Evolutionary conservation across 768 basidiomycete genomes (phyloP).

Genomic region (Pholiota molesta): DNA sequence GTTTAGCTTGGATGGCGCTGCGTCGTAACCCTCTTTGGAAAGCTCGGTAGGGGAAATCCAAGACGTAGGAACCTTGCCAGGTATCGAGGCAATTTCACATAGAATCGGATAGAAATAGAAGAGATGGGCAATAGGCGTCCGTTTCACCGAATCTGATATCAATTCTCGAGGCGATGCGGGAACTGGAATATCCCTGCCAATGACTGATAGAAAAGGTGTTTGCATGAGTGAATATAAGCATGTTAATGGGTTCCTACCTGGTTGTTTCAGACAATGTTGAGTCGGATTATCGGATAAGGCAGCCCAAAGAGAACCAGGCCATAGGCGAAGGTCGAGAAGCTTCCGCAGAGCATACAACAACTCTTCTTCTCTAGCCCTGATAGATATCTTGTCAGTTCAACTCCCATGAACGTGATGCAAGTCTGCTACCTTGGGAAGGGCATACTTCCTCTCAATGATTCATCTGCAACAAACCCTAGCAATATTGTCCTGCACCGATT

Average conservation of each 20-base stretch:
- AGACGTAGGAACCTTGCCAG: slow-evolving; percentile 65
- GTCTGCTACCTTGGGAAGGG: slow-evolving; percentile 95
- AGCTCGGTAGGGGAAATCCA: slow-evolving; percentile 48
- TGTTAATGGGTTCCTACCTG: slow-evolving; percentile 41
- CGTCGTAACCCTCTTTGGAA: background rate
- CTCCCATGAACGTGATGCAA: too few species aligned
- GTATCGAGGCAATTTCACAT: slow-evolving; percentile 77
- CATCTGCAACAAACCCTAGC: slow-evolving; percentile 80
- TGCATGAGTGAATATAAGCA: background rate
- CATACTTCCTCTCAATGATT: slow-evolving; percentile 78
- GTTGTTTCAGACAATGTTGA: slow-evolving; percentile 53
- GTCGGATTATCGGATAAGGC: slow-evolving; percentile 70
- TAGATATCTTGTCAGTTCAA: background rate
- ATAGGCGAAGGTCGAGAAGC: slow-evolving; percentile 71
- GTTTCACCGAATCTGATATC: slow-evolving; percentile 71
- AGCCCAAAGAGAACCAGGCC: slow-evolving; percentile 78
- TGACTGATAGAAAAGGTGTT: slow-evolving; percentile 12
- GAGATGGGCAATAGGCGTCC: slow-evolving; percentile 80
- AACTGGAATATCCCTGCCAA: slow-evolving; percentile 37
- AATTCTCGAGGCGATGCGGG: slow-evolving; percentile 53
- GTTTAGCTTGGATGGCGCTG: background rate
- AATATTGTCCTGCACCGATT: slow-evolving; percentile 74
- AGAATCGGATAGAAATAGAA: slow-evolving; percentile 86
- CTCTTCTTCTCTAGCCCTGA: slow-evolving; percentile 86
- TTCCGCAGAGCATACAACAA: slow-evolving; percentile 82